Base-by-base conservation (phyloP, 23 red algal species). In the Gracilaria caudata region DNA sequence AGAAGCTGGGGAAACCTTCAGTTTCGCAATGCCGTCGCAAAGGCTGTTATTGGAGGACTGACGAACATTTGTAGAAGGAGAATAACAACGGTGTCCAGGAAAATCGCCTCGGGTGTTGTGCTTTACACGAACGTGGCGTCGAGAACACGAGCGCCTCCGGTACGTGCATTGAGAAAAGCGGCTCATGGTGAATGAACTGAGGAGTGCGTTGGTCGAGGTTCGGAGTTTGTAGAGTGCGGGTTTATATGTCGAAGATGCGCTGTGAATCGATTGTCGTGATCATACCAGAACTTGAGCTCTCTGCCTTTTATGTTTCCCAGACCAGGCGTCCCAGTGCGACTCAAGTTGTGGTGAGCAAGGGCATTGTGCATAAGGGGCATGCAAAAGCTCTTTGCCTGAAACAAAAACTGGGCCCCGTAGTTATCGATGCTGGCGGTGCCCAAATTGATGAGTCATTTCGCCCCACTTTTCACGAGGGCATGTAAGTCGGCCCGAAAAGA, bases 401-500 rank as follows among this genome's bases (percentile, higher is more conserved):
- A 37, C 0, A 66, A 66, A 36, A 16, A 37, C 26, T 4, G 70
- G 70, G 39, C 70, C 70, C 10, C 43, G 37, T 30, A 39, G 25
- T 36, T 33, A 49, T 75, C 70, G 33, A 46, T 49, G 70, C 8
- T 75, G 70, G 70, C 39, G 10, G 40, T 47, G 43, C 37, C 13
- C 20, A 47, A 75, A 75, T 46, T 47, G 20, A 11, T 21, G 38
- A 47, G 39, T 75, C 70, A 75, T 29, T 7, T 23, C 37, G 70
- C 24, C 70, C 70, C 70, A 34, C 24, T 75, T 47, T 7, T 75
- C 21, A 21, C 8, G 26, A 43, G 25, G 70, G 70, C 32, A 47
- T 75, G 70, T 75, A 75, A 75, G 70, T 75, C 70, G 70, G 70
- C 70, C 70, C 70, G 43, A 46, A 75, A 26, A 43, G n/a, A 75